A percentile compares a stretch with the other conserved stretches of the same genome.
These are phyloP conservation scores for Penstemon barbatus DNA, from an alignment of 257 asterid genomes.

Conservation along the genomic window DNA sequence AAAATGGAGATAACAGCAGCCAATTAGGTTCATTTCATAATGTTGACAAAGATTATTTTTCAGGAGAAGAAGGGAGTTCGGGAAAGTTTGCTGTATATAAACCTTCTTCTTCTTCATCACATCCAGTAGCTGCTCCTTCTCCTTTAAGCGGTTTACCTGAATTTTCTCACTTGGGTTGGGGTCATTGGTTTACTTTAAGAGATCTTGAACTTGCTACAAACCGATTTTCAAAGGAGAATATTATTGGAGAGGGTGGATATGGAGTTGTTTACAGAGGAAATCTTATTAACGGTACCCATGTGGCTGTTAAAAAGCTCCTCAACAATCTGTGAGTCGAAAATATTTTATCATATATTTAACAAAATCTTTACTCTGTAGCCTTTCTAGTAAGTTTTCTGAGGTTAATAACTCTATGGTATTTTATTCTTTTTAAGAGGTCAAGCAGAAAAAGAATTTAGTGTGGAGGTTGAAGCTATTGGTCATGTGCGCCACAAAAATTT, in stretches of 20 bases:
- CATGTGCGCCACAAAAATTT: constrained; percentile 93
- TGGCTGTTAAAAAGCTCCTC: constrained; percentile 91
- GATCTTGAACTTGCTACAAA: constrained; percentile 85
- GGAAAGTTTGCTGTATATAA: constrained; percentile 53
- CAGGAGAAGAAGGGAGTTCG: constrained; percentile 88
- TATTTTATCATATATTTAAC: constrained; percentile 14
- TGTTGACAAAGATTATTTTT: constrained; percentile 62
- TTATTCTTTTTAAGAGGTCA: constrained; percentile 61
- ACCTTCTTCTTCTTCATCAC: constrained; percentile 53
- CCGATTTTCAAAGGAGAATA: constrained; percentile 79
- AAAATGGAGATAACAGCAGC: constrained; percentile 56
- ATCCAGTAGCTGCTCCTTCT: constrained; percentile 76
- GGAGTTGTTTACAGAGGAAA: constrained; percentile 86
- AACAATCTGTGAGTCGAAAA: constrained; percentile 77
- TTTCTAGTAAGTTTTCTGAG: constrained; percentile 10
- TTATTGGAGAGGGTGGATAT: constrained; percentile 96
- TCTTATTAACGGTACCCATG: constrained; percentile 75
- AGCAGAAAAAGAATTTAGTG: constrained; percentile 93
- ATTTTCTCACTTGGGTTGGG: constrained; percentile 94
- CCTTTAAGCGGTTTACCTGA: constrained; percentile 91
- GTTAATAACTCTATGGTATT: constrained; percentile 9
- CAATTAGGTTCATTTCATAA: constrained; percentile 68
- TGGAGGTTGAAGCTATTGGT: constrained; percentile 97
- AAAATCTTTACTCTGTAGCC: background rate
- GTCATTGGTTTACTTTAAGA: constrained; percentile 95